Conservation (phyloP, 208 protist species). For the Hexamita inflata region DNA sequence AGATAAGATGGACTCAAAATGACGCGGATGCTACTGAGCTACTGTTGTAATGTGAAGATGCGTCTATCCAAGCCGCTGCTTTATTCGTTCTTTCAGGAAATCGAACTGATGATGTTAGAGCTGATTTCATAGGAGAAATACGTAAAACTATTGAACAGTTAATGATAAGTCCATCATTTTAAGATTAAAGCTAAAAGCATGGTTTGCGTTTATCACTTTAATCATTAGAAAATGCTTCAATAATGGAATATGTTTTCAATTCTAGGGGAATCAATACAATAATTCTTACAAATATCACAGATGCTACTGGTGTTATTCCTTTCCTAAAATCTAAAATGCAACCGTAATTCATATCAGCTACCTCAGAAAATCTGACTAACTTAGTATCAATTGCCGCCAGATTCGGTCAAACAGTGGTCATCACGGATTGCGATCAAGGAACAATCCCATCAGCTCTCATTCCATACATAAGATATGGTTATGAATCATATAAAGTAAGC, state of each 20-base stretch:
- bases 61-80: background rate
- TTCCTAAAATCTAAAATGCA: too few species aligned
- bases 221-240: too few species aligned
- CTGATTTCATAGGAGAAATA: too few species aligned
- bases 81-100: constrained; percentile 1
- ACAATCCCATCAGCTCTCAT: background rate
- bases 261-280: background rate
- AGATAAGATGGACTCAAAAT: background rate
- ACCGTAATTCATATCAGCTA: too few species aligned
- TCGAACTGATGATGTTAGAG: constrained; percentile 2
- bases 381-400: constrained; percentile 2
- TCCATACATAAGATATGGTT: constrained; percentile 1
- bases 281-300: constrained; percentile 15
- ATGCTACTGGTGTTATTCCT: background rate
- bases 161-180: too few species aligned
- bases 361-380: constrained; percentile 13
- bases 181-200: too few species aligned
- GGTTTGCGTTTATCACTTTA: too few species aligned
- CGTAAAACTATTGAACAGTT: too few species aligned
- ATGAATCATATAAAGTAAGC: background rate
- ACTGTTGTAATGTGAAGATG: background rate
- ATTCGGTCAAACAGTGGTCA: constrained; percentile 10
- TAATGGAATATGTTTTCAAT: too few species aligned
- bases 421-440: constrained; percentile 14
- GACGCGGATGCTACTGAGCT: background rate